These are phyloP conservation scores for Penicillium psychrofluorescens DNA, from an alignment of 495 filamentous ascomycete species.

Conservation along the genomic window DNA sequence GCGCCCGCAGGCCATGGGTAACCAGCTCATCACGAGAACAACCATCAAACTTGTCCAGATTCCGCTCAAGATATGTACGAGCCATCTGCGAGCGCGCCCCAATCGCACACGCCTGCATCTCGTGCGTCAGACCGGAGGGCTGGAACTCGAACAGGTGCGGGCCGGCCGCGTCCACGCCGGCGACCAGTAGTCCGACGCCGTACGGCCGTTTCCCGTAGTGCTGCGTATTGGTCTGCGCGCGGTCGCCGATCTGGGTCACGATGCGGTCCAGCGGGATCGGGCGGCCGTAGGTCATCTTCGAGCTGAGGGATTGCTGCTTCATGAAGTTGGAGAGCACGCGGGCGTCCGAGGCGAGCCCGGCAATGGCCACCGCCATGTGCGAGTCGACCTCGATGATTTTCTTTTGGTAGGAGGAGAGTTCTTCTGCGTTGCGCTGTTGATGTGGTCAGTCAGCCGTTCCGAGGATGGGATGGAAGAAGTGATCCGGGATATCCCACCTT, in stretches of 20 bases:
- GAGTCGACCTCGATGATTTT: conserved; percentile 96
- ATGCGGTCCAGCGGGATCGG: conserved; percentile 83
- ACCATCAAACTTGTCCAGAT: conserved; percentile 71
- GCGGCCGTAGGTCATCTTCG: conserved; percentile 90
- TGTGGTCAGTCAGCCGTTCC: conserved; percentile 2
- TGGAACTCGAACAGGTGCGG: conserved; percentile 98
- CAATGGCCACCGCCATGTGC: conserved; percentile 92
- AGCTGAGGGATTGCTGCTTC: conserved; percentile 96
- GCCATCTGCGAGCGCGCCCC: conserved; percentile 96
- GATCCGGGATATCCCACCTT: conserved; percentile 52
- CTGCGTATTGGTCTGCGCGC: conserved; percentile 96
- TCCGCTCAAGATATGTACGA: conserved; percentile 88
- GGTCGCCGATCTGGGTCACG: conserved; percentile 84
- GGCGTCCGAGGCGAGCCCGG: conserved; percentile 94
- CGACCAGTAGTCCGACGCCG: conserved; percentile 88
- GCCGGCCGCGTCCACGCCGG: conserved; percentile 86
- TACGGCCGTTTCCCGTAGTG: conserved; percentile 96
- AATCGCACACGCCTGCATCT: conserved; percentile 93
- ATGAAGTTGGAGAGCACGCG: conserved; percentile 99
- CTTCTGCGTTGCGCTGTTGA: conserved; percentile 88
- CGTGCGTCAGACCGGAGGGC: conserved; percentile 88
- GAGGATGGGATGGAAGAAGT: too few relatives aligned
- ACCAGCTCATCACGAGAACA: conserved; percentile 77
- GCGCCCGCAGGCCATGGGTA: conserved; percentile 77
- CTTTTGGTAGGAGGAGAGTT: conserved; percentile 99